Evolutionary conservation across 1,139 yeast species (phyloP).

Genomic region (Hanseniaspora gamundiae): DNA sequence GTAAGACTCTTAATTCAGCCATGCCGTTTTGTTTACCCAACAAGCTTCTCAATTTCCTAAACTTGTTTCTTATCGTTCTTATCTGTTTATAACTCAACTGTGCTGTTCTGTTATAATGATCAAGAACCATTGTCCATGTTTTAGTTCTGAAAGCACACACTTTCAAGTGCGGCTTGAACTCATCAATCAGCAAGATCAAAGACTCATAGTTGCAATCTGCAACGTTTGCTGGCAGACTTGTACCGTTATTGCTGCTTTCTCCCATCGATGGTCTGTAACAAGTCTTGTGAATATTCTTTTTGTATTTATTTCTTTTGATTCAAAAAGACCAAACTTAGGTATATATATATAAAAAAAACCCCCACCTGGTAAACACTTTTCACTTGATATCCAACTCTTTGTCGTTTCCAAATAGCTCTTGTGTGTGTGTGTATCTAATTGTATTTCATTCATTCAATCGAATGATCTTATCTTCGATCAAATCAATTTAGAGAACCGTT

Average conservation of each 20-base stretch:
- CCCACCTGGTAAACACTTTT: no score
- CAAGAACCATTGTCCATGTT: constrained; percentile 19
- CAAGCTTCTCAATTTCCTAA: constrained; percentile 14
- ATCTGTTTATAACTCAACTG: constrained; percentile 18
- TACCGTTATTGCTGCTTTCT: neutral
- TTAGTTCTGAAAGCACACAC: constrained; percentile 17
- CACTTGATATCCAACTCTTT: no score
- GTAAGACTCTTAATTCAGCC: neutral
- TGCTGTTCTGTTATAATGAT: constrained; percentile 16
- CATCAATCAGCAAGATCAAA: constrained; percentile 5
- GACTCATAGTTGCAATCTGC: constrained; percentile 3
- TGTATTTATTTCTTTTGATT: neutral
- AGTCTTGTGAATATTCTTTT: constrained; percentile 1
- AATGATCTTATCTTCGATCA: no score
- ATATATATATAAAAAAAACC: no score
- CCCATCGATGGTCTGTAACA: neutral
- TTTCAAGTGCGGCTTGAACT: constrained; percentile 20
- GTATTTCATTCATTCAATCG: no score
- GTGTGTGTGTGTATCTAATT: no score
- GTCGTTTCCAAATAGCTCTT: no score
- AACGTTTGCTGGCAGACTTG: neutral
- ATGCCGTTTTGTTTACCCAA: neutral
- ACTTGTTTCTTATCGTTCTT: constrained; percentile 20
- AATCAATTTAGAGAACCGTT: no score
- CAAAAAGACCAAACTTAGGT: neutral